phyloP scores from a whole-genome alignment of 1,139 yeast species.

The Hyphopichia wangnamkhiaoensis region DNA sequence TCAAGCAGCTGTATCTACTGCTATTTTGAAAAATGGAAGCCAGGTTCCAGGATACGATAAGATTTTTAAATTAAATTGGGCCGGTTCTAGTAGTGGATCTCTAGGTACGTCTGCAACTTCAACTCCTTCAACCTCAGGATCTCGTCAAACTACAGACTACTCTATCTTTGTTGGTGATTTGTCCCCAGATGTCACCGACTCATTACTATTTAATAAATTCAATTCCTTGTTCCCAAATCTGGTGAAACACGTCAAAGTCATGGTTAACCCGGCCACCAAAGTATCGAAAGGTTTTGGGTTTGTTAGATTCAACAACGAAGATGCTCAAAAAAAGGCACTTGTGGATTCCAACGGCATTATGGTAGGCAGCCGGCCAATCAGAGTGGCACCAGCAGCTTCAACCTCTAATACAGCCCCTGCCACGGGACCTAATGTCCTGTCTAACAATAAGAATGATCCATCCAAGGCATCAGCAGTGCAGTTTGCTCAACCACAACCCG shows the following conservation, averaged over 20 bases:
- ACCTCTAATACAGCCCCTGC: constrained; percentile 12
- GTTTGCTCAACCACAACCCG: constrained; percentile 36
- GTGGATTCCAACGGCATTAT: constrained; percentile 80
- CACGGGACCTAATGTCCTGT: constrained; percentile 8
- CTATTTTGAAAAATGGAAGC: constrained; percentile 68
- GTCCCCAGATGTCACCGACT: constrained; percentile 74
- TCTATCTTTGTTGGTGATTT: constrained; percentile 89
- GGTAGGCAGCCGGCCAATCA: constrained; percentile 72
- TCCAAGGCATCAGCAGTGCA: constrained; percentile 7
- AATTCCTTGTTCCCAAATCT: constrained; percentile 67
- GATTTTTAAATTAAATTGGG: constrained; percentile 80
- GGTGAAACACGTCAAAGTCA: constrained; percentile 81
- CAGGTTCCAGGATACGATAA: constrained; percentile 61
- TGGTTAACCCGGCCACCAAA: constrained; percentile 78
- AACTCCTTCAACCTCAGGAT: background rate
- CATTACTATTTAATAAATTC: constrained; percentile 65
- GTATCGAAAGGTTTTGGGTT: constrained; percentile 88
- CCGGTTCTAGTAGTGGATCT: constrained; percentile 46
- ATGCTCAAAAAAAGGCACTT: constrained; percentile 75
- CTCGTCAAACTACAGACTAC: constrained; percentile 15
- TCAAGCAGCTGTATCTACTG: constrained; percentile 68
- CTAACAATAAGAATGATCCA: constrained; percentile 2
- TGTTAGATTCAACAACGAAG: constrained; percentile 73
- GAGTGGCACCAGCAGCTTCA: constrained; percentile 53
- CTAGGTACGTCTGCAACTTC: constrained; percentile 14